These are phyloP conservation scores for Rhexocercosporidium sp. DNA, from an alignment of 2,329 filamentous ascomycete species.

Conservation along the genomic window DNA sequence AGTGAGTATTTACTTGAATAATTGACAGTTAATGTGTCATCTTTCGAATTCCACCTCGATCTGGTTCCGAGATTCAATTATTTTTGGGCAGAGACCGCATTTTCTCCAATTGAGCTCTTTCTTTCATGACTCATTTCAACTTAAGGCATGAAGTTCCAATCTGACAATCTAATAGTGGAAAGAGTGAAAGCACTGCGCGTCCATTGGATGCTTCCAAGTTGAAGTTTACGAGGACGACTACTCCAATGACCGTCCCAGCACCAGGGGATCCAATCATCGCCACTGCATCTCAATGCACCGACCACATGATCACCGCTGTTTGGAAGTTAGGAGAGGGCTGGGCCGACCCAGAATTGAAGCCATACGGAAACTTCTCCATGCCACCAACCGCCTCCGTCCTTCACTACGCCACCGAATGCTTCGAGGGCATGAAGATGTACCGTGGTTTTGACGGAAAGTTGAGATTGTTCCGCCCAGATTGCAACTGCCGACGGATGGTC, in stretches of 20 bases:
- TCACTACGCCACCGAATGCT: slow-evolving; percentile 91
- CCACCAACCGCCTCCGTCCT: slow-evolving; percentile 82
- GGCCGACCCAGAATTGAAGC: slow-evolving; percentile 74
- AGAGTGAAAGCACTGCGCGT: slow-evolving; percentile 61
- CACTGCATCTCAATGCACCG: slow-evolving; percentile 55
- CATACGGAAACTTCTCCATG: slow-evolving; percentile 78
- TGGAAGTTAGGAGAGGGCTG: slow-evolving; percentile 74
- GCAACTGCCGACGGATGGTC: slow-evolving; percentile 57
- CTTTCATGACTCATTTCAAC: slow-evolving; percentile 10
- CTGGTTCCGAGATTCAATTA: not conserved
- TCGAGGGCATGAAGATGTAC: slow-evolving; percentile 86
- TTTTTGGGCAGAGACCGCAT: not conserved
- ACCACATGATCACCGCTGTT: slow-evolving; percentile 83
- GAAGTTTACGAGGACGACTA: slow-evolving; percentile 57
- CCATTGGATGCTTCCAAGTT: slow-evolving; percentile 66
- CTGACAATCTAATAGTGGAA: slow-evolving; percentile 52
- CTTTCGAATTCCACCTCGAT: not conserved
- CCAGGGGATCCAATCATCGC: slow-evolving; percentile 47
- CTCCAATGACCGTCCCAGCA: slow-evolving; percentile 58
- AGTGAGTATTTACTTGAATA: slow-evolving; percentile 17
- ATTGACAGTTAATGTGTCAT: not conserved
- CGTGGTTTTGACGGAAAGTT: slow-evolving; percentile 71
- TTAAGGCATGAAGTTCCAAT: not conserved
- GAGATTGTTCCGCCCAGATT: slow-evolving; percentile 65
- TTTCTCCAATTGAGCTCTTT: not conserved